Conservation (phyloP, 1,139 yeast species). For the Williopsis jadinii region DNA sequence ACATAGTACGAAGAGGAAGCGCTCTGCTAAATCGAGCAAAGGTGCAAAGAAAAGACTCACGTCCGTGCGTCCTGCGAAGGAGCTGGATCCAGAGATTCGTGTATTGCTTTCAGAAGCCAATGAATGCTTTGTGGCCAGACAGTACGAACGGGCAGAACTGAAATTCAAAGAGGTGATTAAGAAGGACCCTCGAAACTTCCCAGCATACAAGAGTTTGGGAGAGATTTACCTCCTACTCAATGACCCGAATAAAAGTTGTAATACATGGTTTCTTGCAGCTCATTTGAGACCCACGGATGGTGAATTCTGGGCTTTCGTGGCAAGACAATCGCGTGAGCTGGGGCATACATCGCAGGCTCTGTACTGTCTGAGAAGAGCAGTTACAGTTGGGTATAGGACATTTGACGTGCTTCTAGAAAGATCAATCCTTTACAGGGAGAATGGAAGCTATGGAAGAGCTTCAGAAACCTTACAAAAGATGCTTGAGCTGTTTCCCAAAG, state of each 20-base stretch:
- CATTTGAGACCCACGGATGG: conserved; percentile 71
- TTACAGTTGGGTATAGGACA: conserved; percentile 49
- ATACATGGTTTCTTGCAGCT: conserved; percentile 80
- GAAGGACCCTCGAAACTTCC: conserved; percentile 67
- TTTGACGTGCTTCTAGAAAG: conserved; percentile 51
- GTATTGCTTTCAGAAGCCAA: conserved; percentile 64
- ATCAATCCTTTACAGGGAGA: conserved; percentile 59
- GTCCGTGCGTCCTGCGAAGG: conserved; percentile 34
- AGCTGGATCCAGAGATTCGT: conserved; percentile 66
- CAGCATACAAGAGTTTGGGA: conserved; percentile 82
- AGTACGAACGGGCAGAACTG: conserved; percentile 59
- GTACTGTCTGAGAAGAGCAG: conserved; percentile 72
- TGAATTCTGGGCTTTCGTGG: conserved; percentile 81
- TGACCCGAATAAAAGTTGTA: conserved; percentile 64
- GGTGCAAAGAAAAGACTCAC: conserved; percentile 25
- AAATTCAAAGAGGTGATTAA: conserved; percentile 69
- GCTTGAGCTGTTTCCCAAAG: conserved; percentile 52
- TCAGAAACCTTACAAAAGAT: conserved; percentile 66
- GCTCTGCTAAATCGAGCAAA: conserved; percentile 26
- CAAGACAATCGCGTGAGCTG: conserved; percentile 62
- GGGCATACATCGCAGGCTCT: conserved; percentile 79
- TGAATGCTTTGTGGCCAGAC: conserved; percentile 65
- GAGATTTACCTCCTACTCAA: conserved; percentile 72
- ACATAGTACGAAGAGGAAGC: conserved; percentile 48
- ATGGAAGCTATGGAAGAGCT: conserved; percentile 63